phyloP scores from a whole-genome alignment of 108 stramenopile genomes.

The Skeletonema costatum region DNA sequence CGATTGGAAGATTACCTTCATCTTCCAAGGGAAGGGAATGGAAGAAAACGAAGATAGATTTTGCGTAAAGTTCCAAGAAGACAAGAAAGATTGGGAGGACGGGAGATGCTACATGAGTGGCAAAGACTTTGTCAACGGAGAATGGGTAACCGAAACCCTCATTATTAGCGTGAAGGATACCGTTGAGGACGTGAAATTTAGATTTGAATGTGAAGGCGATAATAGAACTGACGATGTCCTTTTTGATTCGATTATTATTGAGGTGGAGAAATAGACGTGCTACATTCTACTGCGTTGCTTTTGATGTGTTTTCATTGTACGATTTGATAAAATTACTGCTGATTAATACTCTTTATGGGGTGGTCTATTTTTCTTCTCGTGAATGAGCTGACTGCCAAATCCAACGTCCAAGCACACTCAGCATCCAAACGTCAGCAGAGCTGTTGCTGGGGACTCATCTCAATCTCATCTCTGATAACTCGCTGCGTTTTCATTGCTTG shows the following conservation, averaged over 20 bases:
- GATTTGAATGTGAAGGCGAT: constrained; percentile 21
- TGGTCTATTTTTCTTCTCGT: too few relatives aligned
- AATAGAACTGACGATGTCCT: neutral
- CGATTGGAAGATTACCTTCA: constrained; percentile 24
- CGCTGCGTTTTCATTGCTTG: too few relatives aligned
- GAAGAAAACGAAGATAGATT: constrained; percentile 27
- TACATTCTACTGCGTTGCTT: neutral
- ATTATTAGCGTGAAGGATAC: neutral
- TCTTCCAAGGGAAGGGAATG: constrained; percentile 34
- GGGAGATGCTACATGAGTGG: constrained; percentile 26
- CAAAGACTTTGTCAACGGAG: constrained; percentile 19
- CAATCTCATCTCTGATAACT: too few relatives aligned
- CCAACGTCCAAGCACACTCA: too few relatives aligned
- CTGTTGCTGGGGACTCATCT: too few relatives aligned
- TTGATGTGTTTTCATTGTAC: neutral
- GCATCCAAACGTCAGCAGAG: too few relatives aligned
- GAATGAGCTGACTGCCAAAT: too few relatives aligned
- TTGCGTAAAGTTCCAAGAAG: constrained; percentile 26
- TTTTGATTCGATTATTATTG: neutral
- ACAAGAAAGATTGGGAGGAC: constrained; percentile 15
- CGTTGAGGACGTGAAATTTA: constrained; percentile 13
- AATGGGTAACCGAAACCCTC: constrained; percentile 19
- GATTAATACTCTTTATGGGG: neutral
- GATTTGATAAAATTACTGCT: neutral
- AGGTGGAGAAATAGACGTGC: neutral